A percentile compares a stretch with the other conserved stretches of the same genome.
Conservation (phyloP, 768 basidiomycete genomes). For the Nevesoporus exiguus region DNA sequence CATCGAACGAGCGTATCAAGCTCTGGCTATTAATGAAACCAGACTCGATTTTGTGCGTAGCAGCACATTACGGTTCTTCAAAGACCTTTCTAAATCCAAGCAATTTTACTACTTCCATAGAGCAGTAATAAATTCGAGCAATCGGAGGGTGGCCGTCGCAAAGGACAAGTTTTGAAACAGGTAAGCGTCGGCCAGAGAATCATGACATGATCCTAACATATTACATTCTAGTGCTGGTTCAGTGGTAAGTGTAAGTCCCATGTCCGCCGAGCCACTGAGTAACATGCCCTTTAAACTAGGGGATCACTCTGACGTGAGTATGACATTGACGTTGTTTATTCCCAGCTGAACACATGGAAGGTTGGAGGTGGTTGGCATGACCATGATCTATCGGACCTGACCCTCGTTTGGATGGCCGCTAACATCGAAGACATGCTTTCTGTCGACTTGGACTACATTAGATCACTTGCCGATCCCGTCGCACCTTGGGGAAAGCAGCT, state of each 20-base stretch:
- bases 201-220: constrained; percentile 4
- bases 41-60: constrained; percentile 62
- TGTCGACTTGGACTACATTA: constrained; percentile 53
- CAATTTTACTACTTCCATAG: constrained; percentile 30
- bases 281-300: constrained; percentile 20
- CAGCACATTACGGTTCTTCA: background rate
- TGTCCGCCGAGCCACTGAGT: background rate
- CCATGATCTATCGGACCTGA: constrained; percentile 66
- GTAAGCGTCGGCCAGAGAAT: constrained; percentile 30
- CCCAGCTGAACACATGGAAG: constrained; percentile 31
- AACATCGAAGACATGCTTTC: constrained; percentile 54
- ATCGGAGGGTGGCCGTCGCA: constrained; percentile 45
- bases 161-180: constrained; percentile 62
- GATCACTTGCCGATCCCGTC: constrained; percentile 46
- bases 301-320: constrained; percentile 25
- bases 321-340: background rate
- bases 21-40: constrained; percentile 65
- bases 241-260: constrained; percentile 41
- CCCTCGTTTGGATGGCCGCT: constrained; percentile 62
- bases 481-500: constrained; percentile 58
- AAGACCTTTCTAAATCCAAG: background rate
- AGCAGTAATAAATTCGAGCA: constrained; percentile 63
- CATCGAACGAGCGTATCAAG: constrained; percentile 63
- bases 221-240: constrained; percentile 62
- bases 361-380: constrained; percentile 66